Base-by-base conservation (phyloP, 257 asterid genomes). In the Penstemon newberryi region DNA sequence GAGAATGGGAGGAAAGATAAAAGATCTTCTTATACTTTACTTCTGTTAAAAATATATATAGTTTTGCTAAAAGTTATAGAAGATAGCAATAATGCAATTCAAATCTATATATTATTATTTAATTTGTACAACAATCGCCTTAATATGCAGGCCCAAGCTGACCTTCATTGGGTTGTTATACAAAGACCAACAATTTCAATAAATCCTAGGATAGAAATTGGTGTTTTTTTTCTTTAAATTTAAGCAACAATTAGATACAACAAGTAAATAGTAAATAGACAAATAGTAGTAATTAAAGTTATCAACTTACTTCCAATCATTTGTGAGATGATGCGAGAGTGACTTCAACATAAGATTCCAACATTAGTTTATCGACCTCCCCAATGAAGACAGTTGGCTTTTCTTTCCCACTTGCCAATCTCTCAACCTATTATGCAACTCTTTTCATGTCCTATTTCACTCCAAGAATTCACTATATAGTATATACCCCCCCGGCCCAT, bases 341-440 rank as follows among this genome's bases (percentile, higher is more conserved):
- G 70, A 67, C 39, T 42, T 53, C 55, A 73, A 60, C 8, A 44
- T 12, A 66, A 75, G 83, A 81, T 83, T 77, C 86, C 77, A 40
- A 73, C 75, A 72, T 54, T 66, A 55, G 63, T 61, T 69, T 55
- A 75, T 74, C 73, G 73, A 78, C 66, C 76, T 79, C 82, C 77
- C 36, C 19, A 38, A 60, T 60, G 65, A 60, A 60, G 65, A 1
- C 42, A 60, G 11, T 11, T 74, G 63, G 49, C 73, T 60, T 80
- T 67, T 81, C 56, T 9, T 56, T 59, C 66, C 78, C 79, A 70
- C 81, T 71, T 67, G 73, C 52, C 73, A 72, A 58, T 60, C 69
- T 74, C 73, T 65, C 38, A 66, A 63, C 65, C 73, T 66, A 74
- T 68, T 68, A 56, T 51, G 3, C 65, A 71, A 77, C 80, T 70